These are phyloP conservation scores for Thuidium tamariscinum DNA, from an alignment of 225 moss, liverwort and hornwort species.

Conservation along the genomic window DNA sequence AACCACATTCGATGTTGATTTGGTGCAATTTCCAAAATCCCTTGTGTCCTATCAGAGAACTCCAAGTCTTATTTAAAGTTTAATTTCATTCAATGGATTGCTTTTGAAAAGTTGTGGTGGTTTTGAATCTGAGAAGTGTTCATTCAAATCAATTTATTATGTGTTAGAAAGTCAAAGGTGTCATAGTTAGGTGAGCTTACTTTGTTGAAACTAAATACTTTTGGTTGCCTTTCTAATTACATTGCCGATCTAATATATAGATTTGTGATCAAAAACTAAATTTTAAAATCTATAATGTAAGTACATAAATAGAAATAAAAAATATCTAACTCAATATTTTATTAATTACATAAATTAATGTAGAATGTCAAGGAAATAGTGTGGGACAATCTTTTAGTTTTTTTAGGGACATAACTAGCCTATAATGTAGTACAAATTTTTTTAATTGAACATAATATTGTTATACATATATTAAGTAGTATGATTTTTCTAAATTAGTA, in stretches of 20 bases:
- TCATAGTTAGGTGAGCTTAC: background rate
- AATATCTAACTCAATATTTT: background rate
- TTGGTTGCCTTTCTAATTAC: background rate
- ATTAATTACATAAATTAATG: background rate
- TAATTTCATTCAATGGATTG: too few species aligned
- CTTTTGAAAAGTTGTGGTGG: background rate
- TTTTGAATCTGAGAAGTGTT: background rate
- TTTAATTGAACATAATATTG: background rate
- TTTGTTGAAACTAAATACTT: background rate
- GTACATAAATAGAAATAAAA: background rate
- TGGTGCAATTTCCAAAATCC: too few species aligned
- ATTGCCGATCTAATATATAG: background rate
- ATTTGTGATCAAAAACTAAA: background rate
- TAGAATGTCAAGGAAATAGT: background rate
- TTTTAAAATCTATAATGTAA: rapidly evolving
- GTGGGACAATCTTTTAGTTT: background rate
- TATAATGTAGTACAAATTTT: rapidly evolving
- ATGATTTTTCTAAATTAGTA: rapidly evolving
- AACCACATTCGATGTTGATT: too few species aligned
- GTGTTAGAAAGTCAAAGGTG: rapidly evolving
- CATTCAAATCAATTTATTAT: background rate
- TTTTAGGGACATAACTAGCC: background rate
- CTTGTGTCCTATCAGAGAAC: too few species aligned
- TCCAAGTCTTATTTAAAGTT: too few species aligned
- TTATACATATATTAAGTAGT: background rate